Conservation (phyloP, 495 filamentous ascomycete genomes). For the Penicillium bialowiezense region DNA sequence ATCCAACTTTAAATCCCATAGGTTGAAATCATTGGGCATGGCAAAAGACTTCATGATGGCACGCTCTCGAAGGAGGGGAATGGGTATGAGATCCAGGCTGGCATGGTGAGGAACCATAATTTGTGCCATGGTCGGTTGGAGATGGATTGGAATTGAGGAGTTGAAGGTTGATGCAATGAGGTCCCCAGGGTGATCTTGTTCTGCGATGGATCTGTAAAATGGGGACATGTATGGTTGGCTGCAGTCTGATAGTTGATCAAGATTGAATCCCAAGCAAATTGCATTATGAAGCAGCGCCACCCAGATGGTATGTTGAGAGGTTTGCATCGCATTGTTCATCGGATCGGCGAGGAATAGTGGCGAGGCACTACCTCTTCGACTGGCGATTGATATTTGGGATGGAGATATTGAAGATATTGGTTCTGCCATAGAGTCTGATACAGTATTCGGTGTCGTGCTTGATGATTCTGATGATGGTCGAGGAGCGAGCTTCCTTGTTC, state of each 20-base stretch:
- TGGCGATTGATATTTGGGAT: neutral
- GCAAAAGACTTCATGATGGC: conserved; percentile 36
- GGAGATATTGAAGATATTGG: neutral
- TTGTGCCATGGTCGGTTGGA: conserved; percentile 44
- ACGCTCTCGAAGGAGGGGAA: conserved; percentile 36
- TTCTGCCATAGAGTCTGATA: neutral
- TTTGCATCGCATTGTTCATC: conserved; percentile 13
- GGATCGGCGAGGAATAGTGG: conserved; percentile 1
- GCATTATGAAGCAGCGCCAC: conserved; percentile 37
- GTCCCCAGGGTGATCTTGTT: conserved; percentile 19
- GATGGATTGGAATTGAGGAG: conserved; percentile 28
- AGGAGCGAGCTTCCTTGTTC: conserved; percentile 3
- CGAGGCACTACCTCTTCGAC: neutral
- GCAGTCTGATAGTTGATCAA: conserved; percentile 23
- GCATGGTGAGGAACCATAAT: conserved; percentile 45
- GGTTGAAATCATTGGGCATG: conserved; percentile 28
- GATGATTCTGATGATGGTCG: neutral
- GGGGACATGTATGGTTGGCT: conserved; percentile 27
- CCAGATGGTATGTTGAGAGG: conserved; percentile 6
- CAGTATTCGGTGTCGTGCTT: neutral
- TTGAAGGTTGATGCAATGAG: conserved; percentile 21
- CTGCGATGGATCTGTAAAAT: conserved; percentile 30
- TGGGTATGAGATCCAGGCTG: conserved; percentile 41
- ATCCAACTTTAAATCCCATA: conserved; percentile 41
- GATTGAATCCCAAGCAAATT: conserved; percentile 25